These are phyloP conservation scores for Naganishia friedmannii DNA, from an alignment of 768 basidiomycete species.

Conservation along the genomic window DNA sequence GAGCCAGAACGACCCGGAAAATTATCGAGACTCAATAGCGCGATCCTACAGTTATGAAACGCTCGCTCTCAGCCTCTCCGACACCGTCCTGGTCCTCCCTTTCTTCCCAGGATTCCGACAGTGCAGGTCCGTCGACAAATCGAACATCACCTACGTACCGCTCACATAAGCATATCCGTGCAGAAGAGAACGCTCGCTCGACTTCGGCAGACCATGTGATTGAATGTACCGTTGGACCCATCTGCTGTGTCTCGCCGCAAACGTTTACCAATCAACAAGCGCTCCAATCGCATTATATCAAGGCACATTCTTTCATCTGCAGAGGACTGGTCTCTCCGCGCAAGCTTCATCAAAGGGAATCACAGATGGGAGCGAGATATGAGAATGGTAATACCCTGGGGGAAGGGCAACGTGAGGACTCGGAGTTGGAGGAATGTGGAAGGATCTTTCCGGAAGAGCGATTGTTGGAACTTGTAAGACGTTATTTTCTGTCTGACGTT, in stretches of 20 bases:
- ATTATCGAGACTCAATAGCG: too few species aligned
- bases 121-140: not conserved
- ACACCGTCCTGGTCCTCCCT: conserved; percentile 19
- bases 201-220: conserved; percentile 2
- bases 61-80: conserved; percentile 6
- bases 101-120: not conserved
- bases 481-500: not conserved
- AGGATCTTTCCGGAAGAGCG: conserved; percentile 82
- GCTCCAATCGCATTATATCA: conserved; percentile 23
- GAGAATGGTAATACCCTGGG: not conserved
- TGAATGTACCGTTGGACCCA: conserved; percentile 22
- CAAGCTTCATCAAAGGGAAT: too few species aligned
- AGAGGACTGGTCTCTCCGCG: not conserved
- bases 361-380: not conserved
- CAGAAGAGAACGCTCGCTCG: not conserved
- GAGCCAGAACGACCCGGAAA: too few species aligned
- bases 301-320: conserved; percentile 12
- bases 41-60: conserved; percentile 20
- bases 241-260: conserved; percentile 10
- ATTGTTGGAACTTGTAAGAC: conserved; percentile 74
- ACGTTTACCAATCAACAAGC: conserved; percentile 1
- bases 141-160: not conserved
- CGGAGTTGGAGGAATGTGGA: conserved; percentile 56
- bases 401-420: not conserved
- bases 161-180: conserved; percentile 20